A percentile compares a stretch with the other conserved stretches of the same genome.
Evolutionary conservation across 2,329 filamentous ascomycete genomes (phyloP).

Genomic region (Corynespora cassiicola): DNA sequence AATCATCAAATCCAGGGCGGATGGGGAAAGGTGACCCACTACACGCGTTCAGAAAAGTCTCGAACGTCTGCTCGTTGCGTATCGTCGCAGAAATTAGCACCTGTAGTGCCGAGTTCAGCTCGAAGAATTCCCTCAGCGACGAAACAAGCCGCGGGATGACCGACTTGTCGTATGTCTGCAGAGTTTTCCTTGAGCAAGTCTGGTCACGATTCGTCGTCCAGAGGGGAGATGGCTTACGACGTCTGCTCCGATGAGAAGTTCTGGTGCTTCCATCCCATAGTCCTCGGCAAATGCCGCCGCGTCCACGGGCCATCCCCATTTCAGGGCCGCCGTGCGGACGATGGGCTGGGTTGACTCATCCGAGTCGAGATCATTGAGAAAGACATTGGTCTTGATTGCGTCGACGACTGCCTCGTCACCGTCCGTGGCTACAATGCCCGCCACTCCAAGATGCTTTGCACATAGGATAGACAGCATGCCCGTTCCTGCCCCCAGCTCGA

Average conservation of each 20-base stretch:
- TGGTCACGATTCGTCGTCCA: no score
- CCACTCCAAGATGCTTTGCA: slow-evolving; percentile 67
- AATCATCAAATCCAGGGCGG: slow-evolving; percentile 21
- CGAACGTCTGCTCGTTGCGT: slow-evolving; percentile 73
- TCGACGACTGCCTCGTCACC: slow-evolving; percentile 76
- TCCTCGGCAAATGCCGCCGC: slow-evolving; percentile 65
- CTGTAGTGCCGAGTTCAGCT: slow-evolving; percentile 60
- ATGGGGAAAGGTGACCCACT: slow-evolving; percentile 50
- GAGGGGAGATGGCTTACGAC: slow-evolving; percentile 58
- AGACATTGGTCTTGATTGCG: slow-evolving; percentile 70
- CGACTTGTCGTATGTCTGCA: slow-evolving; percentile 71
- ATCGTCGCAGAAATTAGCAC: slow-evolving; percentile 75
- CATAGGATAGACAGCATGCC: slow-evolving; percentile 78
- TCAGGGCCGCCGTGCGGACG: slow-evolving; percentile 62
- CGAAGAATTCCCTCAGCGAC: slow-evolving; percentile 69
- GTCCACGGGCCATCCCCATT: slow-evolving; percentile 68
- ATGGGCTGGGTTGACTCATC: slow-evolving; percentile 29
- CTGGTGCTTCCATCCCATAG: slow-evolving; percentile 54
- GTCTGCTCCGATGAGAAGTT: slow-evolving; percentile 77
- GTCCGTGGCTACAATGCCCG: slow-evolving; percentile 72
- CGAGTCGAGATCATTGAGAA: slow-evolving; percentile 69
- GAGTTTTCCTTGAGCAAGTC: slow-evolving; percentile 16
- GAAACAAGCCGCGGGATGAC: slow-evolving; percentile 69
- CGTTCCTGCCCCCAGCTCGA: slow-evolving; percentile 79
- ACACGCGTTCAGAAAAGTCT: slow-evolving; percentile 67